Conservation (phyloP, 495 filamentous ascomycete genomes). For the Lophium mytilinum region DNA sequence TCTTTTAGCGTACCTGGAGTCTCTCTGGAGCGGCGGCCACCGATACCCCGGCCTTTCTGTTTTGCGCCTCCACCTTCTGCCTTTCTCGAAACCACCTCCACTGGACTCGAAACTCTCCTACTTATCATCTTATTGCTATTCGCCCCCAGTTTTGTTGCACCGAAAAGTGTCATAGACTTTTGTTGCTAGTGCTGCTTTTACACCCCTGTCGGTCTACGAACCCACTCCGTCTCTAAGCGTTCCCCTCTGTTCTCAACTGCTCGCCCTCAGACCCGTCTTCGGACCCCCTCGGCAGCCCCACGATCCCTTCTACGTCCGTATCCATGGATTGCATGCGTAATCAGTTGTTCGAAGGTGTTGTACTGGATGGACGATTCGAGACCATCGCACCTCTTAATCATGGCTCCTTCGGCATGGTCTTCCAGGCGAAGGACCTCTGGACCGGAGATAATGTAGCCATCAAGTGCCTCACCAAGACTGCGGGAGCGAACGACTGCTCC, state of each 20-base stretch:
- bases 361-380: slow-evolving; percentile 58
- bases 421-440: slow-evolving; percentile 70
- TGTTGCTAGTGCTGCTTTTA: slow-evolving; percentile 15
- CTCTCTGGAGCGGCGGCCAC: slow-evolving; percentile 18
- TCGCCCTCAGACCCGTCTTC: background rate
- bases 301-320: background rate
- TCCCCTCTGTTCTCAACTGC: background rate
- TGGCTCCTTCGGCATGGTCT: slow-evolving; percentile 97
- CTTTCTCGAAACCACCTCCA: background rate
- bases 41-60: slow-evolving; percentile 1
- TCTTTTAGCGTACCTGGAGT: slow-evolving; percentile 4
- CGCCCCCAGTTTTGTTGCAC: slow-evolving; percentile 17
- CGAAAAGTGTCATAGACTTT: slow-evolving; percentile 25
- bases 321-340: slow-evolving; percentile 39
- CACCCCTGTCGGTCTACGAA: slow-evolving; percentile 20
- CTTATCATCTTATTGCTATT: slow-evolving; percentile 19
- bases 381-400: slow-evolving; percentile 92
- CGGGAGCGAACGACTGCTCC: slow-evolving; percentile 45
- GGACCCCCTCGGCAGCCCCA: slow-evolving; percentile 4
- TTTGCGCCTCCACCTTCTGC: slow-evolving; percentile 3
- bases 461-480: slow-evolving; percentile 81
- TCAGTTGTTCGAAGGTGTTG: slow-evolving; percentile 32
- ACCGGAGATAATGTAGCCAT: slow-evolving; percentile 78
- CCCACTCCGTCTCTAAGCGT: background rate
- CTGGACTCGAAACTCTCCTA: slow-evolving; percentile 5